Percentiles rank a stretch among this genome's conserved stretches.
These are phyloP conservation scores for Chlamydomonas applanata DNA, from an alignment of 139 green algal species.

Conservation along the genomic window DNA sequence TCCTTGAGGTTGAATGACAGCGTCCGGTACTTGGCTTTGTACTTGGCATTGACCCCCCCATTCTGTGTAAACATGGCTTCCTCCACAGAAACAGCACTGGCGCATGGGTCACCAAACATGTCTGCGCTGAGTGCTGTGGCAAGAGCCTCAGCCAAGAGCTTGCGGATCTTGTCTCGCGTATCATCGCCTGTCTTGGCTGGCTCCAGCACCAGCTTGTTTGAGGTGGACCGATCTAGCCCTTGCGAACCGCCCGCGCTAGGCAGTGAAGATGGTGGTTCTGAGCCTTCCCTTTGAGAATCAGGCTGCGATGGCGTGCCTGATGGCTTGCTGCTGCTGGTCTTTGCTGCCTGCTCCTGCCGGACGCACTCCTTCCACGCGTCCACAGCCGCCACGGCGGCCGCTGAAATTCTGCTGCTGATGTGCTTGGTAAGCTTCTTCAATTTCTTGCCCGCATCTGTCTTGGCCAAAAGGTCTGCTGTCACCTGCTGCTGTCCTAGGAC, in stretches of 20 bases:
- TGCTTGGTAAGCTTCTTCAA: constrained; percentile 78
- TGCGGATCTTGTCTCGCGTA: constrained; percentile 58
- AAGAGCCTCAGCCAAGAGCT: constrained; percentile 50
- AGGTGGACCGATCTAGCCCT: neutral
- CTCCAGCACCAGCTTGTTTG: neutral
- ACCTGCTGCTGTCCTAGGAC: constrained; percentile 50
- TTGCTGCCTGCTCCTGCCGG: constrained; percentile 33
- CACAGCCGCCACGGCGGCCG: constrained; percentile 55
- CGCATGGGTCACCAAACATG: constrained; percentile 5
- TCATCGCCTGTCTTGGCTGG: constrained; percentile 36
- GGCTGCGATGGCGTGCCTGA: neutral
- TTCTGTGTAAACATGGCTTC: constrained; percentile 46
- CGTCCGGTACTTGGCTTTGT: constrained; percentile 91
- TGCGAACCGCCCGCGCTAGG: neutral
- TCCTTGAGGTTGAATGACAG: constrained; percentile 97
- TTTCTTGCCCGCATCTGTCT: constrained; percentile 76
- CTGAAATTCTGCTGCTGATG: constrained; percentile 35
- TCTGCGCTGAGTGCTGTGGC: constrained; percentile 11
- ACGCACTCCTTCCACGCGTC: constrained; percentile 74
- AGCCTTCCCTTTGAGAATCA: neutral
- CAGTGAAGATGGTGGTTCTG: neutral
- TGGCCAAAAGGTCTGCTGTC: constrained; percentile 59
- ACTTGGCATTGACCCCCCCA: constrained; percentile 63
- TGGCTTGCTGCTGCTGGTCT: constrained; percentile 1
- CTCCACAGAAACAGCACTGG: constrained; percentile 3